Base-by-base conservation (phyloP, 306 rosid species). In the Ammopiptanthus mongolicus region DNA sequence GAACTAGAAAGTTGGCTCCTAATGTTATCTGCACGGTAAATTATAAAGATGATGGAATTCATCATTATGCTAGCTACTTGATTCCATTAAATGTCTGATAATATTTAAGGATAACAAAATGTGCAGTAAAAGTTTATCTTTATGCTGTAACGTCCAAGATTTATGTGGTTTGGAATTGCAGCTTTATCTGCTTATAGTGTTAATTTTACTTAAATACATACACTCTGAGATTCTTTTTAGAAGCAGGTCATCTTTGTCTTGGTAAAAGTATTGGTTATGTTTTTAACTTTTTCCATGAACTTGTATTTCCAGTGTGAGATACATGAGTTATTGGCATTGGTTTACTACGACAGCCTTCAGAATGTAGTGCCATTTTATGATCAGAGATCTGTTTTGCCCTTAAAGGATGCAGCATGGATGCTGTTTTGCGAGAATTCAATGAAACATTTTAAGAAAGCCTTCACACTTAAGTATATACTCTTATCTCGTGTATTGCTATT, bases 391-490 rank as follows among this genome's bases (percentile, higher is more conserved):
- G 80, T 80, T 73, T 78, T 95, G 65, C 97, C 98, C 69, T 57
- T 84, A 62, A 95, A 88, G 87, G 97, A 91, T 84, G 86, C 87
- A 47, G 86, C 93, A 31, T 90, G 98, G 98, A 29, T 74, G 65
- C 71, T 71, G 80, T 90, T 84, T 67, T 91, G 98, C 80, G 91
- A 91, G 90, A 90, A 86, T 81, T 95, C 98, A 23, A 81, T 88
- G 98, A 91, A 90, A 86, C 98, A 95, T 84, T 95, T 95, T 81
- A 84, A 91, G 89, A 95, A 90, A 86, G 98, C 98, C 42, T 88
- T 82, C 69, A 75, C 84, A 56, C 93, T 91, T 61, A 90, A 90
- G 98, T 91, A 88, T 73, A 80, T 64, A 29, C 78, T 65, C 77
- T 83, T 65, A 70, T 59, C 81, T 12, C 59, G 15, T 62, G 33